Conservation (phyloP, 2,329 filamentous ascomycete genomes). For the Amesomyces nigricolor region DNA sequence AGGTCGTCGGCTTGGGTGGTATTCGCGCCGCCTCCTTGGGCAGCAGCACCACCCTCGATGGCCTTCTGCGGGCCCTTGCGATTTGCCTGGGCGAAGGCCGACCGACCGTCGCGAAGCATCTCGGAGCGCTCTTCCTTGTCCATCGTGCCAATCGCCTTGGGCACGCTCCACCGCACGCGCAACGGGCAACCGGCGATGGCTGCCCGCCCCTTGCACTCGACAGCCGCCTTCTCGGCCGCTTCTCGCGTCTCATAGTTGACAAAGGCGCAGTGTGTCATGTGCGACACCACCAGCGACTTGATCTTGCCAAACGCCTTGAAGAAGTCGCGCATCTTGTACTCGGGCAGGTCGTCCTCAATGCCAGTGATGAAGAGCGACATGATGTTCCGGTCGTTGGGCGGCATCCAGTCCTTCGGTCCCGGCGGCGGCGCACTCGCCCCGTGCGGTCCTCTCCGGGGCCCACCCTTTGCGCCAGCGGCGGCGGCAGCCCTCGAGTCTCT, state of each 20-base stretch:
- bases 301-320: constrained; percentile 87
- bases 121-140: constrained; percentile 76
- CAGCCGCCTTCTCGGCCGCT: constrained; percentile 78
- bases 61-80: constrained; percentile 33
- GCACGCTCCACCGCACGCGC: constrained; percentile 85
- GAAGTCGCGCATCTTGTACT: constrained; percentile 84
- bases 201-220: constrained; percentile 77
- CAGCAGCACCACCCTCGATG: constrained; percentile 29
- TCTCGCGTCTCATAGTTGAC: constrained; percentile 86
- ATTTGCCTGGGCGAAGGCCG: constrained; percentile 46
- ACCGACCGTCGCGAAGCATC: constrained; percentile 73
- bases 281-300: constrained; percentile 88
- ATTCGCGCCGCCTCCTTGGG: constrained; percentile 23
- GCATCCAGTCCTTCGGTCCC: constrained; percentile 76
- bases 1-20: constrained; percentile 26
- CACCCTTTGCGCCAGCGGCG: constrained; percentile 39
- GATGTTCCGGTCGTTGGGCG: constrained; percentile 77
- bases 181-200: constrained; percentile 88
- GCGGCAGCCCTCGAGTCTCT: constrained; percentile 53
- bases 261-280: constrained; percentile 95
- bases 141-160: constrained; percentile 86
- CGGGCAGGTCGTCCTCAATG: constrained; percentile 90
- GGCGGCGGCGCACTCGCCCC: constrained; percentile 66
- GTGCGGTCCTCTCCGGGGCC: constrained; percentile 51
- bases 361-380: constrained; percentile 93